These are phyloP conservation scores for Boletus patriciae DNA, from an alignment of 768 basidiomycete genomes.

Conservation along the genomic window DNA sequence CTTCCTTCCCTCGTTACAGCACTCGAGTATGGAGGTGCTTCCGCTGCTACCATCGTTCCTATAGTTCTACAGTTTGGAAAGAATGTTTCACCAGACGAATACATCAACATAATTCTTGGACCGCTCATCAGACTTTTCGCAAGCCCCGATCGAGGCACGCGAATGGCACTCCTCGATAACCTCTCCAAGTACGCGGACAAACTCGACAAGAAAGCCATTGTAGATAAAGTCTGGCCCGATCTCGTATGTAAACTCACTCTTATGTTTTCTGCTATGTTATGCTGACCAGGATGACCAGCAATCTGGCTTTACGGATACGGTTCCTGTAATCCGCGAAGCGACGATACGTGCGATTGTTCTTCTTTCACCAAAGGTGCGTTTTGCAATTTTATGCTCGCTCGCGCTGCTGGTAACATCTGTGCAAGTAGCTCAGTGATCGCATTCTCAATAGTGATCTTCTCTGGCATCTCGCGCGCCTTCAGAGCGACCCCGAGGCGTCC, in stretches of 20 bases:
- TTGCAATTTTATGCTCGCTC: background rate
- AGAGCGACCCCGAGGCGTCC: constrained; percentile 89
- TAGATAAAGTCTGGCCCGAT: constrained; percentile 90
- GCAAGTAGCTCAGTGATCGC: too few relatives aligned
- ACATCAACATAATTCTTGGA: constrained; percentile 61
- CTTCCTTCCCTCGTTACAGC: constrained; percentile 82
- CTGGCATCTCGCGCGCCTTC: constrained; percentile 88
- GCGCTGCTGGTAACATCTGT: constrained; percentile 1
- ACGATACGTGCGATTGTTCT: constrained; percentile 86
- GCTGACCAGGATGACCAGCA: constrained; percentile 50
- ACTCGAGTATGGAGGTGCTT: constrained; percentile 74
- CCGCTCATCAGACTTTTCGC: constrained; percentile 84
- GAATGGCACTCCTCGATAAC: constrained; percentile 91
- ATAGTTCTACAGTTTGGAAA: constrained; percentile 80
- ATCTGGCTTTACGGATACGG: constrained; percentile 94
- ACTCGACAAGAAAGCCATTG: constrained; percentile 80
- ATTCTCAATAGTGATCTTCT: constrained; percentile 96
- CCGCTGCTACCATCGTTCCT: constrained; percentile 77
- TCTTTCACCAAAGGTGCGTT: constrained; percentile 75
- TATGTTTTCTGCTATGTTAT: background rate
- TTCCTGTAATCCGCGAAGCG: constrained; percentile 91
- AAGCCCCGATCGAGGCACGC: constrained; percentile 88
- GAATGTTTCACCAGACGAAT: constrained; percentile 68
- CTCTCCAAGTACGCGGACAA: constrained; percentile 82
- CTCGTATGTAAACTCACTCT: constrained; percentile 47